These are phyloP conservation scores for Trichoderma aggressivum DNA, from an alignment of 2,329 filamentous ascomycete genomes.

Conservation along the genomic window DNA sequence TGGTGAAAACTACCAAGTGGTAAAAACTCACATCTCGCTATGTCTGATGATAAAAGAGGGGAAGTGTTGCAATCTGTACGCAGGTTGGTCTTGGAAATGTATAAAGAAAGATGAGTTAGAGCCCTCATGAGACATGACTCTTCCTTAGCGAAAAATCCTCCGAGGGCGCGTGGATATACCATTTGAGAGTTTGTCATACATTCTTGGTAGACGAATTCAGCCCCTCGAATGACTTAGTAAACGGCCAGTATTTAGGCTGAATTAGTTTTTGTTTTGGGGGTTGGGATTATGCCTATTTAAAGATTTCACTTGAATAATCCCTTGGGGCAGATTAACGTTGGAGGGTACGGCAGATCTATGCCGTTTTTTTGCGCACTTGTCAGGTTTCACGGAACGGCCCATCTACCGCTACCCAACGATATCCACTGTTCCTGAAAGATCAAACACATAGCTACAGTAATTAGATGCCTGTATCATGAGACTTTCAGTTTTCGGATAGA, in stretches of 20 bases:
- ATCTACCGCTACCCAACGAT: background rate
- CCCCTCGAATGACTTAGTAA: background rate
- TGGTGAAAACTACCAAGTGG: too few relatives aligned
- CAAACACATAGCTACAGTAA: background rate
- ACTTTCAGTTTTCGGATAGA: background rate
- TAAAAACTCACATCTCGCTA: too few relatives aligned
- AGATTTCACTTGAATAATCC: background rate
- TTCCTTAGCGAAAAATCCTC: background rate
- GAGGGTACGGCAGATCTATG: background rate
- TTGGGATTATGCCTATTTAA: background rate
- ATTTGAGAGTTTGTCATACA: background rate
- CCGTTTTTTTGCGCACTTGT: background rate
- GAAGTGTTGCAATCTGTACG: too few relatives aligned
- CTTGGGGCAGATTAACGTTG: background rate
- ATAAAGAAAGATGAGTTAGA: too few relatives aligned
- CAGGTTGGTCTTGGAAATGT: too few relatives aligned
- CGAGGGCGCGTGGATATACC: background rate
- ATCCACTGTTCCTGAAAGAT: background rate
- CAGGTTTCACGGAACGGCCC: background rate
- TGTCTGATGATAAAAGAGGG: too few relatives aligned
- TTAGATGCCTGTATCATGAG: background rate
- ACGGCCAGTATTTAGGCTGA: background rate
- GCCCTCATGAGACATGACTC: too few relatives aligned
- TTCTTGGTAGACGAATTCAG: background rate
- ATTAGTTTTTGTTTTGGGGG: background rate